Conservation (phyloP, 352 stramenopile genomes). For the Discostella stelligera region DNA sequence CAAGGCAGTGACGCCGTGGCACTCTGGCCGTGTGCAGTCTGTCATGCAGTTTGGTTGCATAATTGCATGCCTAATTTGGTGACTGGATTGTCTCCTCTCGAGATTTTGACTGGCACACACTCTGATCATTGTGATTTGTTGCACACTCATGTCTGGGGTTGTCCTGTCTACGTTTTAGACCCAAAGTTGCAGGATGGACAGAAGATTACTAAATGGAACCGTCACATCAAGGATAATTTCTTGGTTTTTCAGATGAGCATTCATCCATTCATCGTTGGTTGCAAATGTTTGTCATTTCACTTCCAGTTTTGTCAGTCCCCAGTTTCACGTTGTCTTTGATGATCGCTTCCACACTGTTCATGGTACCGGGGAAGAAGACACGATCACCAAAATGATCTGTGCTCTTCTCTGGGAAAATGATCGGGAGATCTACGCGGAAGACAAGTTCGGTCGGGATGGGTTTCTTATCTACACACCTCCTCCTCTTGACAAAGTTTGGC, state of each 20-base stretch:
- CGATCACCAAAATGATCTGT: neutral
- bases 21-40: neutral
- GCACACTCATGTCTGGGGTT: conserved; percentile 31
- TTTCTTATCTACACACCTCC: too few relatives aligned
- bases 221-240: too few relatives aligned
- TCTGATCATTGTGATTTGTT: conserved; percentile 22
- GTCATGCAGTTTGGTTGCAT: conserved; percentile 21
- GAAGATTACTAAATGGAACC: too few relatives aligned
- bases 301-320: neutral
- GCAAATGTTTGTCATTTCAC: conserved; percentile 14
- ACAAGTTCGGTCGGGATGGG: too few relatives aligned
- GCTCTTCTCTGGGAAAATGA: neutral
- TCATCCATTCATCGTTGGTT: too few relatives aligned
- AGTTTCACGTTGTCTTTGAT: too few relatives aligned
- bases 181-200: conserved; percentile 36
- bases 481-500: too few relatives aligned
- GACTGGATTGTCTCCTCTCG: conserved; percentile 41
- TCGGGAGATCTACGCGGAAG: too few relatives aligned
- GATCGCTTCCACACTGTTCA: too few relatives aligned
- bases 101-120: conserved; percentile 30
- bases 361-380: neutral
- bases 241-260: too few relatives aligned
- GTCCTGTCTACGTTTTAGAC: conserved; percentile 43
- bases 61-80: conserved; percentile 36
- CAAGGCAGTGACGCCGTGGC: neutral